A percentile compares a stretch with the other conserved stretches of the same genome.
Evolutionary conservation across 257 asterid genomes (phyloP).

Genomic region (Mentha longifolia): DNA sequence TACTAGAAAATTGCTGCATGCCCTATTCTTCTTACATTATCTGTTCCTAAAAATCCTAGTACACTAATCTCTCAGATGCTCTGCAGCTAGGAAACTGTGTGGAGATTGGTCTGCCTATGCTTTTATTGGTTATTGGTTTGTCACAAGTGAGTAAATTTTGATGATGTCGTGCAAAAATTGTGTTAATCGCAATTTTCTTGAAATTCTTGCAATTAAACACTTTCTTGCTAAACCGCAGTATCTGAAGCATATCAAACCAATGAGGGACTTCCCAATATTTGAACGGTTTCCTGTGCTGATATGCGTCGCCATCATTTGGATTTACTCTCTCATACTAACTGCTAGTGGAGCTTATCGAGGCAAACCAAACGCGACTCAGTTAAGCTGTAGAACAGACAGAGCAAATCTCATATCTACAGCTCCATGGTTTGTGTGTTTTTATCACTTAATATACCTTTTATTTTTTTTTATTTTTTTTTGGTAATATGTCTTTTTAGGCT

Average conservation of each 20-base stretch:
- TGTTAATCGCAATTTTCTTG: constrained; percentile 11
- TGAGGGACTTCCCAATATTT: constrained; percentile 90
- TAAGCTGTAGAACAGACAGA: constrained; percentile 85
- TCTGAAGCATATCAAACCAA: constrained; percentile 82
- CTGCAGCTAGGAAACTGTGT: constrained; percentile 90
- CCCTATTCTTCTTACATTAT: background rate
- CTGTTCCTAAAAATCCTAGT: background rate
- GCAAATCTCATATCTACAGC: constrained; percentile 88
- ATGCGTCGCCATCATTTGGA: constrained; percentile 74
- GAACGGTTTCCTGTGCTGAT: constrained; percentile 90
- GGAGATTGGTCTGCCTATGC: constrained; percentile 96
- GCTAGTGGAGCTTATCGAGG: constrained; percentile 89
- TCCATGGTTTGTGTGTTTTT: constrained; percentile 65
- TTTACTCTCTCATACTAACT: constrained; percentile 81
- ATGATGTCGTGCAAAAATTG: background rate
- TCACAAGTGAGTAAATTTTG: constrained; percentile 72
- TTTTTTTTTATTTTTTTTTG: background rate
- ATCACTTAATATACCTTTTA: background rate
- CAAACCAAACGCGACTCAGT: constrained; percentile 60
- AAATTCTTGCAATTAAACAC: constrained; percentile 37
- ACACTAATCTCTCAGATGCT: constrained; percentile 30
- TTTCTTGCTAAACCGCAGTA: constrained; percentile 62
- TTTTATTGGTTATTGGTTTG: constrained; percentile 73
- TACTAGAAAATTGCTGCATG: background rate
- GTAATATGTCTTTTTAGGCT: background rate